These are phyloP conservation scores for Cubamyces sp. DNA, from an alignment of 768 basidiomycete genomes.

Conservation along the genomic window DNA sequence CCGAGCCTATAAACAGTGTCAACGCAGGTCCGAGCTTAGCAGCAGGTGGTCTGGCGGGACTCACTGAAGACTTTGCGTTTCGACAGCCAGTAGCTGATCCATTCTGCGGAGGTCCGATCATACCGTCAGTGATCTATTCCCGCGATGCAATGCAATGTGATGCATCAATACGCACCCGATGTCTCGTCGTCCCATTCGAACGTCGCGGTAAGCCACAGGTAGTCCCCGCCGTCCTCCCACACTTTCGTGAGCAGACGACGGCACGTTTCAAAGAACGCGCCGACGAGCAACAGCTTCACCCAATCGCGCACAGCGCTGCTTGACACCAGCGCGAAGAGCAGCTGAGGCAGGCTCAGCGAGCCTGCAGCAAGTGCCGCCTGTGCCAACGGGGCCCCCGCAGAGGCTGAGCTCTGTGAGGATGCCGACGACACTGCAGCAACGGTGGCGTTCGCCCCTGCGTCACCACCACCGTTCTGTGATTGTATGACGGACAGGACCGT, in stretches of 20 bases:
- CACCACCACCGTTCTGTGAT: slow-evolving; percentile 11
- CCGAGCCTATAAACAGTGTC: slow-evolving; percentile 18
- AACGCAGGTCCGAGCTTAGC: slow-evolving; percentile 16
- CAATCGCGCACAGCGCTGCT: slow-evolving; percentile 63
- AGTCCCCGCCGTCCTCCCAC: slow-evolving; percentile 50
- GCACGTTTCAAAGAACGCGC: slow-evolving; percentile 61
- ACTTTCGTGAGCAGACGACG: slow-evolving; percentile 49
- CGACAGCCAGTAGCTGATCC: slow-evolving; percentile 75
- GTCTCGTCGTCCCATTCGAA: slow-evolving; percentile 63
- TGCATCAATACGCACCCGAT: slow-evolving; percentile 56
- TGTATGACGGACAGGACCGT: slow-evolving; percentile 19
- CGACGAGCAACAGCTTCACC: slow-evolving; percentile 64
- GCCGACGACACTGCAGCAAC: slow-evolving; percentile 22
- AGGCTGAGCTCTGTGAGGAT: neutral
- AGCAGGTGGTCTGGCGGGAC: neutral
- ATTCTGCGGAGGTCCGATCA: slow-evolving; percentile 45
- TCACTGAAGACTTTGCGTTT: slow-evolving; percentile 40
- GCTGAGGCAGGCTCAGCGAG: slow-evolving; percentile 19
- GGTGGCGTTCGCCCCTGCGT: neutral
- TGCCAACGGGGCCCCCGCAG: too few species aligned
- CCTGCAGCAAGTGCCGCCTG: slow-evolving; percentile 6
- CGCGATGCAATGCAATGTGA: too few species aligned
- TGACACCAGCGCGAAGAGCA: slow-evolving; percentile 52
- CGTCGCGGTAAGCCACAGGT: slow-evolving; percentile 64
- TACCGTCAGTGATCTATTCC: too few species aligned